phyloP scores from a whole-genome alignment of 2,329 filamentous ascomycete species.

The Leptosphaerulina australis region DNA sequence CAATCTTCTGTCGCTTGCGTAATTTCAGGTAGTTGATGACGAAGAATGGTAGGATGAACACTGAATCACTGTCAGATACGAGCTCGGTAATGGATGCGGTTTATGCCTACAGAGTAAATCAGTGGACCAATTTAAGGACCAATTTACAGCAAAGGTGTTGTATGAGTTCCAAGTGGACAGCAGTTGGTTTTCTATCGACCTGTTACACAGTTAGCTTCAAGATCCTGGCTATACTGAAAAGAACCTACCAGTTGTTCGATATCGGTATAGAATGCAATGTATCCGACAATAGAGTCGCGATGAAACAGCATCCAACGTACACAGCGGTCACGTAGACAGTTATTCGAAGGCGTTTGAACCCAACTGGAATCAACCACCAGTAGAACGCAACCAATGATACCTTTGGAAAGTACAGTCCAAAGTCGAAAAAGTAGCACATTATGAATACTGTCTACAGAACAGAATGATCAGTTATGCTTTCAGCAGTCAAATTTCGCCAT shows the following conservation, averaged over 20 bases:
- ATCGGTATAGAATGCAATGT: slow-evolving; percentile 18
- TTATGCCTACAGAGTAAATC: slow-evolving; percentile 24
- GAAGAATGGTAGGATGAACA: slow-evolving; percentile 33
- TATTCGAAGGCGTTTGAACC: slow-evolving; percentile 27
- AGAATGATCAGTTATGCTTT: neutral
- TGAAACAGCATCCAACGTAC: slow-evolving; percentile 14
- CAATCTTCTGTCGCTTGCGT: slow-evolving; percentile 31
- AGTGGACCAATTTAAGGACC: slow-evolving; percentile 27
- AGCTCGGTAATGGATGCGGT: neutral
- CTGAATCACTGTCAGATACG: slow-evolving; percentile 2
- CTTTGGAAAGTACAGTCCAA: slow-evolving; percentile 32
- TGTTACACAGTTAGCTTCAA: neutral
- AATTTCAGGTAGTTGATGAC: slow-evolving; percentile 31
- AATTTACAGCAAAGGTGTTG: slow-evolving; percentile 19
- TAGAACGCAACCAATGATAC: slow-evolving; percentile 29
- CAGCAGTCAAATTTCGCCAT: neutral
- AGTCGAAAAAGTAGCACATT: slow-evolving; percentile 30
- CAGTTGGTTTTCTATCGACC: slow-evolving; percentile 29
- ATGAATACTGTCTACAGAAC: slow-evolving; percentile 25
- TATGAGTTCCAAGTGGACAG: slow-evolving; percentile 30
- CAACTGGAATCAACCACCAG: slow-evolving; percentile 33
- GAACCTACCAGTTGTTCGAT: slow-evolving; percentile 29
- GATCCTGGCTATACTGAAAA: neutral
- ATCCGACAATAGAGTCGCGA: slow-evolving; percentile 26
- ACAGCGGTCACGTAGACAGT: slow-evolving; percentile 20